Percentiles rank a stretch among this genome's conserved stretches.
These are phyloP conservation scores for Lachnellula hyalina DNA, from an alignment of 2,329 filamentous ascomycete genomes.

Conservation along the genomic window DNA sequence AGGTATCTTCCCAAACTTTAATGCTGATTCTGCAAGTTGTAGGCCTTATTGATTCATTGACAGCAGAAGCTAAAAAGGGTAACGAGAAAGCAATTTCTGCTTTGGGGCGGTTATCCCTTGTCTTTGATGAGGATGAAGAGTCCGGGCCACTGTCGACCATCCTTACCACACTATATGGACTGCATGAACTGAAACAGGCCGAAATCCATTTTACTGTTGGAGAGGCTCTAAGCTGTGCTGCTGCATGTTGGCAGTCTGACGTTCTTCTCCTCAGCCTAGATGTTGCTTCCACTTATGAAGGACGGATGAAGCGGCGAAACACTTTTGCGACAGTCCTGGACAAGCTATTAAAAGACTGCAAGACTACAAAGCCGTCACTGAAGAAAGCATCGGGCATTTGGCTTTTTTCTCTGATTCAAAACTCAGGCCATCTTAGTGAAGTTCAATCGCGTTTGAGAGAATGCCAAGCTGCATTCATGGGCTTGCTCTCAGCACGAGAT, in stretches of 20 bases:
- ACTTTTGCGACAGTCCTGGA: conserved; percentile 44
- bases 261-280: conserved; percentile 71
- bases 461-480: conserved; percentile 82
- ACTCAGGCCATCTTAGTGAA: conserved; percentile 72
- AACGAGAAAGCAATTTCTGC: conserved; percentile 78
- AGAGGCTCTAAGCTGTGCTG: conserved; percentile 74
- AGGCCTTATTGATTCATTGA: conserved; percentile 55
- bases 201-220: conserved; percentile 90
- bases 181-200: conserved; percentile 79
- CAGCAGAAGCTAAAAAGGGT: conserved; percentile 67
- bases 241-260: conserved; percentile 78
- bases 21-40: not conserved
- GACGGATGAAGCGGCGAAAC: conserved; percentile 37
- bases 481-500: conserved; percentile 79
- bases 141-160: conserved; percentile 47
- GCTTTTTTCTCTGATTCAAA: conserved; percentile 87
- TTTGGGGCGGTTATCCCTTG: conserved; percentile 70
- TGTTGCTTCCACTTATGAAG: conserved; percentile 52
- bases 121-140: conserved; percentile 42
- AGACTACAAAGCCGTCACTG: conserved; percentile 79
- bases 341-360: conserved; percentile 71
- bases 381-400: conserved; percentile 93
- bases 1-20: not conserved
- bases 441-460: conserved; percentile 70
- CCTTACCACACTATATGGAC: conserved; percentile 61